phyloP scores from a whole-genome alignment of 306 rosid species.

The Citrullus colocynthis region DNA sequence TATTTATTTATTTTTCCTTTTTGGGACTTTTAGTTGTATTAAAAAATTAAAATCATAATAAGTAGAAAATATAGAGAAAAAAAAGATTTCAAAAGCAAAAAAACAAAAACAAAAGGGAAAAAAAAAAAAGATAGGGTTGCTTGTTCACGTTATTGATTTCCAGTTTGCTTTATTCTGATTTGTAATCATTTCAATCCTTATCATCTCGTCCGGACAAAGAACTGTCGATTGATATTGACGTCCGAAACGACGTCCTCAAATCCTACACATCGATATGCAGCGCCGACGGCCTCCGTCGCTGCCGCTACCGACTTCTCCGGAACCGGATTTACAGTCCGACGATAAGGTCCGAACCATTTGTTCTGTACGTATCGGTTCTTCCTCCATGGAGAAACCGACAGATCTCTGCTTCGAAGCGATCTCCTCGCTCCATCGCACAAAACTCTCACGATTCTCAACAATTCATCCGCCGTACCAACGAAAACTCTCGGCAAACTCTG shows the following conservation, averaged over 20 bases:
- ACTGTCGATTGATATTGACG: constrained; percentile 6
- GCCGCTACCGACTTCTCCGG: constrained; percentile 21
- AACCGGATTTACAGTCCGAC: constrained; percentile 35
- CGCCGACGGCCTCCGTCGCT: background rate
- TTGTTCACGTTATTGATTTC: background rate
- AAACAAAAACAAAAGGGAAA: too few relatives aligned
- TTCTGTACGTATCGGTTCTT: constrained; percentile 64
- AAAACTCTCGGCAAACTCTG: constrained; percentile 32
- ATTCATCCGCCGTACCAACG: constrained; percentile 44
- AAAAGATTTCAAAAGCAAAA: too few relatives aligned
- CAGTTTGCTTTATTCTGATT: background rate
- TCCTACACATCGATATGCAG: constrained; percentile 40
- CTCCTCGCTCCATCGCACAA: constrained; percentile 42
- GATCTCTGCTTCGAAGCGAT: constrained; percentile 36
- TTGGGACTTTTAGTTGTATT: background rate
- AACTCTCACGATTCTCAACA: constrained; percentile 34
- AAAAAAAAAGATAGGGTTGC: background rate
- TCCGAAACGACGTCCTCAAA: constrained; percentile 20
- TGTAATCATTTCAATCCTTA: background rate
- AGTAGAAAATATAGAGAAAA: background rate
- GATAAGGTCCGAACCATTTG: constrained; percentile 69
- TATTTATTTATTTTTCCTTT: background rate
- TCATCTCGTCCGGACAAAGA: constrained; percentile 26
- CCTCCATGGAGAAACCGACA: constrained; percentile 75
- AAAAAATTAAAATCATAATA: background rate